phyloP scores from a whole-genome alignment of 1,284 basidiomycete genomes.

The Puccinia novopanici region DNA sequence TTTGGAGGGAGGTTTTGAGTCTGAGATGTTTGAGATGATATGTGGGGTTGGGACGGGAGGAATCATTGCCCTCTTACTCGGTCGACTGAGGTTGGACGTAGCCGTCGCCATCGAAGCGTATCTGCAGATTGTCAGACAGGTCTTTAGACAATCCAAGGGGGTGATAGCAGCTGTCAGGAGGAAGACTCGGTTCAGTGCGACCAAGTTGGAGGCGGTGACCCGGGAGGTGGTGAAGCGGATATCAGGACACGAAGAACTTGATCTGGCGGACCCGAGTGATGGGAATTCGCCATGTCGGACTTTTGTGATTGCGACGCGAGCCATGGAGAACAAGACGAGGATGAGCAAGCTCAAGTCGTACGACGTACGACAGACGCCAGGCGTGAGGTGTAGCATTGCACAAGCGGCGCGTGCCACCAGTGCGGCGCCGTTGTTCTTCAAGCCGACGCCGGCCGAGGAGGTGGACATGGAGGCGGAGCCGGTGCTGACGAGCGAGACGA shows the following conservation, averaged over 20 bases:
- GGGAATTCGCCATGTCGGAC: slow-evolving; percentile 22
- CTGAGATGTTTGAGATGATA: slow-evolving; percentile 53
- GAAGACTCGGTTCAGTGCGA: slow-evolving; percentile 18
- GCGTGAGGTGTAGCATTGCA: slow-evolving; percentile 41
- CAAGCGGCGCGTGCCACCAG: slow-evolving; percentile 52
- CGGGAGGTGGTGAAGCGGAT: slow-evolving; percentile 39
- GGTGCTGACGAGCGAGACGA: background rate
- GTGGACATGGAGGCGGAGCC: background rate
- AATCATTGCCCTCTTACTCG: slow-evolving; percentile 53
- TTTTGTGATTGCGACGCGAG: slow-evolving; percentile 31
- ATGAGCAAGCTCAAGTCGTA: slow-evolving; percentile 25
- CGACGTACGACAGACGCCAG: background rate
- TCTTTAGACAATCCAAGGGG: slow-evolving; percentile 52
- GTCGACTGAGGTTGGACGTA: slow-evolving; percentile 46
- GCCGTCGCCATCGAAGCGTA: slow-evolving; percentile 51
- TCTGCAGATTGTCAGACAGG: slow-evolving; percentile 45
- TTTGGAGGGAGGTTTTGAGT: too few species aligned
- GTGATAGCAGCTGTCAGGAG: slow-evolving; percentile 4
- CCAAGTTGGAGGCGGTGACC: slow-evolving; percentile 7
- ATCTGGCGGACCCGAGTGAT: slow-evolving; percentile 21
- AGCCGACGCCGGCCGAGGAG: slow-evolving; percentile 23
- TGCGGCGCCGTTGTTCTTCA: slow-evolving; percentile 51
- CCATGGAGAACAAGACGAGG: background rate
- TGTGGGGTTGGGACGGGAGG: slow-evolving; percentile 53
- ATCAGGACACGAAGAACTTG: background rate